phyloP scores from a whole-genome alignment of 768 basidiomycete genomes.

The Gyrodon lividus region DNA sequence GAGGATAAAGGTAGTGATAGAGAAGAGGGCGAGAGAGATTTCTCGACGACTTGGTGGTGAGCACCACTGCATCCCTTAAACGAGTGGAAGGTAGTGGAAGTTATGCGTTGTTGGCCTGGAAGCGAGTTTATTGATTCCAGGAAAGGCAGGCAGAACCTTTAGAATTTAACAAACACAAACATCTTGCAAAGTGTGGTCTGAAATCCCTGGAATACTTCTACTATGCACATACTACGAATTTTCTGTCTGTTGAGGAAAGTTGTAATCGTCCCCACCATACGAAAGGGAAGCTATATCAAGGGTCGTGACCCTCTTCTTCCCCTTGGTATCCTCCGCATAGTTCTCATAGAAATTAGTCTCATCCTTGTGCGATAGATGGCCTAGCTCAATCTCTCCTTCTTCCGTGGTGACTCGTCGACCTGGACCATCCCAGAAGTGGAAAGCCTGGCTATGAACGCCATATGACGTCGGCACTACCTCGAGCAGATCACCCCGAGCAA shows the following conservation, averaged over 20 bases:
- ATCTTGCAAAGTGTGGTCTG: too few species aligned
- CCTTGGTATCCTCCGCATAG: constrained; percentile 74
- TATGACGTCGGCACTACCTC: constrained; percentile 89
- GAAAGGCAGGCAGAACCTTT: constrained; percentile 5
- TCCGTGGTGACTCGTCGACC: constrained; percentile 50
- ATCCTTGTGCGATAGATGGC: constrained; percentile 43
- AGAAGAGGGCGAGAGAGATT: constrained; percentile 63
- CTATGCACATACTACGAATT: background rate
- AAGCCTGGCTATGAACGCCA: constrained; percentile 87
- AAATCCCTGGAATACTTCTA: constrained; percentile 9
- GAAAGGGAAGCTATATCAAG: constrained; percentile 30
- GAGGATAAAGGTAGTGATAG: constrained; percentile 62
- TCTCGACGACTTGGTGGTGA: constrained; percentile 74
- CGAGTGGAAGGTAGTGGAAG: too few species aligned
- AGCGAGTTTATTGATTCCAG: background rate
- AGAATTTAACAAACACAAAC: background rate
- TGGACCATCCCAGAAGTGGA: constrained; percentile 91
- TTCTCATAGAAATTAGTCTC: constrained; percentile 87
- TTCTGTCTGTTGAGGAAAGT: background rate
- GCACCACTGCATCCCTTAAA: constrained; percentile 52
- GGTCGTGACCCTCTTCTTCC: constrained; percentile 46
- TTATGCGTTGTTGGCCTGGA: too few species aligned
- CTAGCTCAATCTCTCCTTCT: constrained; percentile 31
- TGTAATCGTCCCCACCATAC: constrained; percentile 4
- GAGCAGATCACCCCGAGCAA: constrained; percentile 93